phyloP scores from a whole-genome alignment of 2,329 filamentous ascomycete species.

The Pestalotiopsis fici region DNA sequence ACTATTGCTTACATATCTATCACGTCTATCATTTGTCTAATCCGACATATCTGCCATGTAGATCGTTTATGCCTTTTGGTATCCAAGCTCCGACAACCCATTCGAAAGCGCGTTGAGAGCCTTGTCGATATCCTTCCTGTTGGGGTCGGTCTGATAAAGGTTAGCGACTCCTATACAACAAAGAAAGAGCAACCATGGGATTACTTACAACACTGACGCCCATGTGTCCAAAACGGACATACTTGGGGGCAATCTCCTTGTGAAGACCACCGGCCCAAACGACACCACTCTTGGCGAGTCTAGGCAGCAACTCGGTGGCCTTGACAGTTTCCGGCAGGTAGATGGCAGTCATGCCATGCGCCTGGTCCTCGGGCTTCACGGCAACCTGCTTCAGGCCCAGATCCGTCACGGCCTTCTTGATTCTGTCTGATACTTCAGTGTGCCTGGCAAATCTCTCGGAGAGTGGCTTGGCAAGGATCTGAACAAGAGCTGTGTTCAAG shows the following conservation, averaged over 20 bases:
- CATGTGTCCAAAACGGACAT: conserved; percentile 97
- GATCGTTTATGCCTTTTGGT: conserved; percentile 44
- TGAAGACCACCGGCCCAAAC: conserved; percentile 95
- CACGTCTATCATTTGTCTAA: neutral
- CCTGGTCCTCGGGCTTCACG: conserved; percentile 82
- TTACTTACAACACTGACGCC: conserved; percentile 78
- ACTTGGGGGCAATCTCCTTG: conserved; percentile 91
- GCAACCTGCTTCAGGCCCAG: conserved; percentile 89
- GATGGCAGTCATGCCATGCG: conserved; percentile 97
- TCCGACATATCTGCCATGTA: neutral
- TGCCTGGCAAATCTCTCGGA: conserved; percentile 83
- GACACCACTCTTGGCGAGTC: conserved; percentile 81
- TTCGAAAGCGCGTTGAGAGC: conserved; percentile 78
- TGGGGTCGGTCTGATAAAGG: conserved; percentile 66
- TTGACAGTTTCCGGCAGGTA: conserved; percentile 86
- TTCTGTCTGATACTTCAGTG: conserved; percentile 74
- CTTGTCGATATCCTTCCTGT: conserved; percentile 78
- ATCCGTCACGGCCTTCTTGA: conserved; percentile 81
- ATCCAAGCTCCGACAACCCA: conserved; percentile 73
- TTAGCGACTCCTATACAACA: conserved; percentile 11
- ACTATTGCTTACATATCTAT: neutral
- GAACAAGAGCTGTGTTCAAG: conserved; percentile 82
- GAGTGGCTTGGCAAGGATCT: conserved; percentile 81
- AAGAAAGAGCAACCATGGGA: neutral
- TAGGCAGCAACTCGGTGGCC: conserved; percentile 81